Evolutionary conservation across 2,329 filamentous ascomycete species (phyloP).

Genomic region (Penicillium palitans): DNA sequence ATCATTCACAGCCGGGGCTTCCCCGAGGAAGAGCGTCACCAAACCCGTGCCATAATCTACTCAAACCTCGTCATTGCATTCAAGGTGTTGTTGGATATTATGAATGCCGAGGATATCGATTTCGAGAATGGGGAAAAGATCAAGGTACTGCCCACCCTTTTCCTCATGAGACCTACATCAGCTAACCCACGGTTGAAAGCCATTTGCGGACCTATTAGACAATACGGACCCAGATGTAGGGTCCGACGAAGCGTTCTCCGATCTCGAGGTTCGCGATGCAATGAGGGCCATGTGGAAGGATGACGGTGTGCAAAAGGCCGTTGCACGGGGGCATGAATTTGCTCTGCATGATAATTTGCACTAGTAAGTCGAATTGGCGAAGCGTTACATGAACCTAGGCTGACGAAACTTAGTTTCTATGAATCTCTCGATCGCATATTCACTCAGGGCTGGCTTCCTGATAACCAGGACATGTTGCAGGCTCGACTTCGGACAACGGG

Average conservation of each 20-base stretch:
- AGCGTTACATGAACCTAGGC: constrained; percentile 4
- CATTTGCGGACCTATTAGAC: constrained; percentile 73
- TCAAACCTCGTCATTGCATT: constrained; percentile 92
- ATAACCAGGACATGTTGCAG: constrained; percentile 90
- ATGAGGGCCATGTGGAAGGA: constrained; percentile 85
- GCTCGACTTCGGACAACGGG: constrained; percentile 89
- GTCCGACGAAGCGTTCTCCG: constrained; percentile 75
- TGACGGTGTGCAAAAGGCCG: constrained; percentile 78
- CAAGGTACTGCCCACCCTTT: constrained; percentile 58
- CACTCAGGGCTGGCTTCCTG: constrained; percentile 76
- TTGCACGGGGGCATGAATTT: constrained; percentile 92
- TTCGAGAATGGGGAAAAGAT: constrained; percentile 75
- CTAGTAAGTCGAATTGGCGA: constrained; percentile 63
- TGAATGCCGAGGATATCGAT: constrained; percentile 77
- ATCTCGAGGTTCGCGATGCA: constrained; percentile 62
- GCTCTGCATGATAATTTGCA: constrained; percentile 92
- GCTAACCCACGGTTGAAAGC: constrained; percentile 50
- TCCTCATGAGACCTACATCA: constrained; percentile 10
- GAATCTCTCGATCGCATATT: constrained; percentile 74
- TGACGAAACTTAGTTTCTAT: constrained; percentile 67
- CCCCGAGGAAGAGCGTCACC: constrained; percentile 81
- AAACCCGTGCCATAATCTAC: constrained; percentile 95
- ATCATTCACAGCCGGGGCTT: constrained; percentile 95
- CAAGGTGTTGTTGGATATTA: constrained; percentile 84
- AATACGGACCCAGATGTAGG: constrained; percentile 75